A percentile compares a stretch with the other conserved stretches of the same genome.
Conservation (phyloP, 495 filamentous ascomycete species). For the Tricharina praecox region DNA sequence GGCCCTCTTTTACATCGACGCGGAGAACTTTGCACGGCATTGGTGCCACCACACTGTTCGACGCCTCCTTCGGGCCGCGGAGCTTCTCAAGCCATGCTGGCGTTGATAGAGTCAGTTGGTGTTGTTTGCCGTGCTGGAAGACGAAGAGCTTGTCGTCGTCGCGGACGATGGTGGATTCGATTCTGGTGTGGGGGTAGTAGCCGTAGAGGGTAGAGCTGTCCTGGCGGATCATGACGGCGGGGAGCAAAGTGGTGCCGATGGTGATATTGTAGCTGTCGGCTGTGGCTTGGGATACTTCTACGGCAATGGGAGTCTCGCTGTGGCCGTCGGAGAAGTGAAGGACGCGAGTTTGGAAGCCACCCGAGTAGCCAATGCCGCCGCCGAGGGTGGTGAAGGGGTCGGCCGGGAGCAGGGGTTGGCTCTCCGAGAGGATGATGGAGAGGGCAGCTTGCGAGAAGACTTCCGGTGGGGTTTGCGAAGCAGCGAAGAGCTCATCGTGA, state of each 20-base stretch:
- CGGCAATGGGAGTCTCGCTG: slow-evolving; percentile 38
- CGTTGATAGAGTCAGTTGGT: slow-evolving; percentile 45
- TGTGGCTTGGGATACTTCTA: slow-evolving; percentile 48
- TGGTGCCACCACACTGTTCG: slow-evolving; percentile 71
- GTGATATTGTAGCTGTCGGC: slow-evolving; percentile 46
- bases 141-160: slow-evolving; percentile 53
- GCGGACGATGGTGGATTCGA: slow-evolving; percentile 63
- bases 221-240: slow-evolving; percentile 8
- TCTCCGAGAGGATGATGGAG: slow-evolving; percentile 33
- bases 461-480: slow-evolving; percentile 40
- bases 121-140: slow-evolving; percentile 71
- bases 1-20: slow-evolving; percentile 65
- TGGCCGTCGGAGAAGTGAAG: slow-evolving; percentile 37
- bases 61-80: slow-evolving; percentile 57
- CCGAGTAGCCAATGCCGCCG: slow-evolving; percentile 38
- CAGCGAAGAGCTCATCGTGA: slow-evolving; percentile 50
- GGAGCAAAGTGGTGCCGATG: slow-evolving; percentile 35
- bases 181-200: slow-evolving; percentile 58
- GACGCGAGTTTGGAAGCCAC: slow-evolving; percentile 36
- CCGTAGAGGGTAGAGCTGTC: slow-evolving; percentile 29
- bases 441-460: slow-evolving; percentile 71
- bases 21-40: slow-evolving; percentile 91
- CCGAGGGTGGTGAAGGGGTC: slow-evolving; percentile 29
- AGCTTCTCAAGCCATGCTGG: slow-evolving; percentile 78
- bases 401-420: slow-evolving; percentile 5